Conservation (phyloP, 2,329 filamentous ascomycete species). For the Emmonsia crescens region DNA sequence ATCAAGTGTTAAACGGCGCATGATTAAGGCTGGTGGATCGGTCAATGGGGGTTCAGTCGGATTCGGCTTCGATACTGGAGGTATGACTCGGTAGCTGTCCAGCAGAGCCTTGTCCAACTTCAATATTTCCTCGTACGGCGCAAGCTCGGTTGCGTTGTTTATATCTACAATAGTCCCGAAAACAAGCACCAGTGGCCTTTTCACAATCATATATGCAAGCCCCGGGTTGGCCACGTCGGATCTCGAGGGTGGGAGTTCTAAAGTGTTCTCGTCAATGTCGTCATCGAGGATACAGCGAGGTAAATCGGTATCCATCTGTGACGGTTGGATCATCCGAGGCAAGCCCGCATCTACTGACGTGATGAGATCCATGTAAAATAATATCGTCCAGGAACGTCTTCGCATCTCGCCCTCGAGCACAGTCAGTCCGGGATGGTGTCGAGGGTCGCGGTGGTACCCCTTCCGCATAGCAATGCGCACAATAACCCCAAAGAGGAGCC, state of each 20-base stretch:
- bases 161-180: slow-evolving; percentile 31
- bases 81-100: slow-evolving; percentile 21
- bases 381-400: slow-evolving; percentile 31
- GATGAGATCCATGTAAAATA: slow-evolving; percentile 48
- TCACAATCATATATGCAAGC: slow-evolving; percentile 27
- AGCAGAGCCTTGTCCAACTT: slow-evolving; percentile 27
- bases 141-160: slow-evolving; percentile 23
- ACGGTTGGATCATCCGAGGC: slow-evolving; percentile 49
- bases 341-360: slow-evolving; percentile 55
- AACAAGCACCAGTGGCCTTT: slow-evolving; percentile 24
- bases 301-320: slow-evolving; percentile 49
- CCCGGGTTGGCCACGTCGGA: slow-evolving; percentile 45
- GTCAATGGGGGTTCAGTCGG: slow-evolving; percentile 20
- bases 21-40: slow-evolving; percentile 41
- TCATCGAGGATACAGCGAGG: slow-evolving; percentile 51
- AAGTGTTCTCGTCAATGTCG: slow-evolving; percentile 45
- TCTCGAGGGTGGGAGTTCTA: slow-evolving; percentile 42
- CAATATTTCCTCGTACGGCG: slow-evolving; percentile 28
- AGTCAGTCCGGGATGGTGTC: slow-evolving; percentile 42
- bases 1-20: slow-evolving; percentile 37
- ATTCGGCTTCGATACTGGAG: slow-evolving; percentile 12
- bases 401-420: slow-evolving; percentile 47
- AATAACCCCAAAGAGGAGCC: slow-evolving; percentile 45
- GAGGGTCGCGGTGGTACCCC: slow-evolving; percentile 50
- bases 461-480: slow-evolving; percentile 51